phyloP scores from a whole-genome alignment of 208 protist species.

The Leishmania tarentolae region DNA sequence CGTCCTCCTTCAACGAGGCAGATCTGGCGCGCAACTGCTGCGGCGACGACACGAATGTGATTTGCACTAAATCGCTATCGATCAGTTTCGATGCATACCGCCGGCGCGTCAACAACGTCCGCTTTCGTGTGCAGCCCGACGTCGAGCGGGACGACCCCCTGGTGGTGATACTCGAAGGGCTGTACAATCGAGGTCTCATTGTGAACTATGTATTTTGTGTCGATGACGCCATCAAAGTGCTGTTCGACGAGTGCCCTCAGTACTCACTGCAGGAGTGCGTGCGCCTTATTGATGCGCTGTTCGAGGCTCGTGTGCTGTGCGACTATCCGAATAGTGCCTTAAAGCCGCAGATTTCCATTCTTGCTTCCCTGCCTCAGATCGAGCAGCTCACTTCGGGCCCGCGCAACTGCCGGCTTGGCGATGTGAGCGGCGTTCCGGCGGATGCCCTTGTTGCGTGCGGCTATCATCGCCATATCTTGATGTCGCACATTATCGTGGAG shows the following conservation, averaged over 20 bases:
- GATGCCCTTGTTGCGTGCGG: slow-evolving; percentile 79
- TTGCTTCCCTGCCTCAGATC: slow-evolving; percentile 19
- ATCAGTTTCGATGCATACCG: slow-evolving; percentile 65
- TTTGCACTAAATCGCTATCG: slow-evolving; percentile 39
- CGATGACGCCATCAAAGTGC: slow-evolving; percentile 75
- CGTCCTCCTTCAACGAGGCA: slow-evolving; percentile 61
- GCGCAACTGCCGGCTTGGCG: slow-evolving; percentile 43
- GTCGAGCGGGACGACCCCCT: slow-evolving; percentile 43
- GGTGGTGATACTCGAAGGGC: slow-evolving; percentile 68
- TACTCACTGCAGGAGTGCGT: slow-evolving; percentile 66
- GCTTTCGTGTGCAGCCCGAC: slow-evolving; percentile 46
- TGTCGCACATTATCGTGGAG: slow-evolving; percentile 77
- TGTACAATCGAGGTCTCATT: slow-evolving; percentile 87
- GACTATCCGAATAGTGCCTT: slow-evolving; percentile 35
- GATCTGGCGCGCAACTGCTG: slow-evolving; percentile 73
- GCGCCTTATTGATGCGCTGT: slow-evolving; percentile 37
- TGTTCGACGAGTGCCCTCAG: slow-evolving; percentile 77
- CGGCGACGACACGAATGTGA: slow-evolving; percentile 68
- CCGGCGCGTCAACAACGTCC: slow-evolving; percentile 71
- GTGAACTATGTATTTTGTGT: slow-evolving; percentile 68
- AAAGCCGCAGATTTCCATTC: slow-evolving; percentile 36
- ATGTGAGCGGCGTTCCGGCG: slow-evolving; percentile 51
- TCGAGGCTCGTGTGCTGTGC: slow-evolving; percentile 42
- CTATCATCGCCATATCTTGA: slow-evolving; percentile 77
- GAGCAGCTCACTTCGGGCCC: slow-evolving; percentile 26